Conservation (phyloP, 1,139 yeast species). For the Candida sp. region DNA sequence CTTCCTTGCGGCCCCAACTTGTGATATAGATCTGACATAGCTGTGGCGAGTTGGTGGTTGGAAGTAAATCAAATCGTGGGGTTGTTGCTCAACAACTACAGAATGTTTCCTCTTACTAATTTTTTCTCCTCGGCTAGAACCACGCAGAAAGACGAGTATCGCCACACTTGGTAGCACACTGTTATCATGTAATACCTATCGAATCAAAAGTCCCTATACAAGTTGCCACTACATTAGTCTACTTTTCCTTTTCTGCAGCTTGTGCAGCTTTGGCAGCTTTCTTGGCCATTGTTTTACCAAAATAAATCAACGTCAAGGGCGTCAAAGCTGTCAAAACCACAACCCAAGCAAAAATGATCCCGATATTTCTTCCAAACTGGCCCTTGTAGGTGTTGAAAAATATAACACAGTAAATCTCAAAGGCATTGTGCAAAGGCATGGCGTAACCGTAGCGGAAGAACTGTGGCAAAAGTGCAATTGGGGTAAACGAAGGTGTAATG, state of each 20-base stretch:
- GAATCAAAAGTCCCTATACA: too few relatives aligned
- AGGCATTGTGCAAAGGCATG: slow-evolving; percentile 40
- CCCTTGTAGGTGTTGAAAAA: slow-evolving; percentile 41
- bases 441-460: slow-evolving; percentile 41
- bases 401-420: slow-evolving; percentile 38
- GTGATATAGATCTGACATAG: slow-evolving; percentile 23
- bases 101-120: too few relatives aligned
- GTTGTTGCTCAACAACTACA: neutral
- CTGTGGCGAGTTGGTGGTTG: neutral
- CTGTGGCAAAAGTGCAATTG: slow-evolving; percentile 34
- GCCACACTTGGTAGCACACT: too few relatives aligned
- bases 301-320: slow-evolving; percentile 43
- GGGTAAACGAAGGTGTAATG: slow-evolving; percentile 42
- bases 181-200: too few relatives aligned
- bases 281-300: slow-evolving; percentile 30
- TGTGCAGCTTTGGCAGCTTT: slow-evolving; percentile 19
- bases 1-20: slow-evolving; percentile 28
- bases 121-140: too few relatives aligned
- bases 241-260: neutral
- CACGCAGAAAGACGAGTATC: too few relatives aligned
- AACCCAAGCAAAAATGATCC: slow-evolving; percentile 36
- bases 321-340: slow-evolving; percentile 31
- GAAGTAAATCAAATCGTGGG: neutral
- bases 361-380: slow-evolving; percentile 37
- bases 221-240: neutral